Conservation (phyloP, 257 asterid genomes). For the Plantago ovata region DNA sequence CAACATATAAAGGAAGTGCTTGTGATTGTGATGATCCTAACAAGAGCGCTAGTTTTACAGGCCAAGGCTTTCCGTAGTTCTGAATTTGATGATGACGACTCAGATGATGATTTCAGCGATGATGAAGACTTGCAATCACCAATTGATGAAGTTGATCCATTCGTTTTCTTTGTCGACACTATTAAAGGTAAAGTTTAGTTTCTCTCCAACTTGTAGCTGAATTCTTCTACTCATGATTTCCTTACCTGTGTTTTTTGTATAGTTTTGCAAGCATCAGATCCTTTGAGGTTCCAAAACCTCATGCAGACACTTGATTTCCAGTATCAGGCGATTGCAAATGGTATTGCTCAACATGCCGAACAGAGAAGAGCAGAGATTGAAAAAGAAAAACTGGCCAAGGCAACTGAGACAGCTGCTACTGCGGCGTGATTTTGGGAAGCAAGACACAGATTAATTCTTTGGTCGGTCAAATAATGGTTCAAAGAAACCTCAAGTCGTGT, state of each 20-base stretch:
- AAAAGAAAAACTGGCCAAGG: conserved; percentile 69
- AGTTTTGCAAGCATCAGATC: conserved; percentile 88
- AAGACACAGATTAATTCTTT: conserved; percentile 25
- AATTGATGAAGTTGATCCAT: conserved; percentile 93
- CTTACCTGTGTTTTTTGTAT: conserved; percentile 12
- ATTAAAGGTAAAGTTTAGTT: conserved; percentile 53
- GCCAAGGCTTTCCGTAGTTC: conserved; percentile 74
- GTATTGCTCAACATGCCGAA: conserved; percentile 95
- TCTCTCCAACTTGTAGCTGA: neutral
- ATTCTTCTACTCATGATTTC: conserved; percentile 6
- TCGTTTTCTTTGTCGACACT: conserved; percentile 83
- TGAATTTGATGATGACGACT: conserved; percentile 67
- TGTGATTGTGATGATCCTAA: neutral
- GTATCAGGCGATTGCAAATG: conserved; percentile 85
- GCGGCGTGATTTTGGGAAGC: conserved; percentile 40
- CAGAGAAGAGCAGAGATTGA: conserved; percentile 74
- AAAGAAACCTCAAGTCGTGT: conserved; percentile 25
- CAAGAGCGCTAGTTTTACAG: conserved; percentile 31
- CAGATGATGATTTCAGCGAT: conserved; percentile 91
- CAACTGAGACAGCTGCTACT: conserved; percentile 41
- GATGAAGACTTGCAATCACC: conserved; percentile 97
- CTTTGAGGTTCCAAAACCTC: conserved; percentile 83
- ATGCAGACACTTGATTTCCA: conserved; percentile 75
- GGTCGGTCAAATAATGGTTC: conserved; percentile 37
- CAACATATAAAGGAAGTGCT: neutral